phyloP scores from a whole-genome alignment of 2,329 filamentous ascomycete species.

The Phialophora expanda region DNA sequence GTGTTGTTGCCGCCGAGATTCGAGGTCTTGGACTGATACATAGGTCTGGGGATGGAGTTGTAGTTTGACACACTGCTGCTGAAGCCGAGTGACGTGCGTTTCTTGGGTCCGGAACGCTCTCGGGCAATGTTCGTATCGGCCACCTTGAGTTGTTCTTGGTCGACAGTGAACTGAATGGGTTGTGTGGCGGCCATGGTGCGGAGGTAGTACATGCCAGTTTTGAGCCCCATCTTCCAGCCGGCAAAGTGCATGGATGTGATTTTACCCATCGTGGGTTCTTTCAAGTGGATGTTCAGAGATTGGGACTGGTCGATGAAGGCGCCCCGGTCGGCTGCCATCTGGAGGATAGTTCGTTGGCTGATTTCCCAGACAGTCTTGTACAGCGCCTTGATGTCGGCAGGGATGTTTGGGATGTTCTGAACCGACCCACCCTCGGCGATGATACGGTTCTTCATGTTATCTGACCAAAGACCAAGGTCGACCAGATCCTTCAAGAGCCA shows the following conservation, averaged over 20 bases:
- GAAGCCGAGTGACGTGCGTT: conserved; percentile 69
- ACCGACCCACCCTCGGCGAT: conserved; percentile 95
- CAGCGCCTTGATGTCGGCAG: conserved; percentile 89
- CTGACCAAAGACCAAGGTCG: conserved; percentile 96
- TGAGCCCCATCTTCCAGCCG: conserved; percentile 98
- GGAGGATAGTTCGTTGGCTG: conserved; percentile 89
- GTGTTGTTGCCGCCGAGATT: conserved; percentile 45
- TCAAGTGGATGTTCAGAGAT: conserved; percentile 99
- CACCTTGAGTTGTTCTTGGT: conserved; percentile 91
- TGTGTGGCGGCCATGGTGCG: conserved; percentile 95
- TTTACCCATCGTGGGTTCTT: conserved; percentile 99
- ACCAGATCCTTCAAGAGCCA: conserved; percentile 98
- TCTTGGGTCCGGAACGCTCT: conserved; percentile 60
- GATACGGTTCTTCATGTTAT: conserved; percentile 99
- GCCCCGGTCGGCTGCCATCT: conserved; percentile 98
- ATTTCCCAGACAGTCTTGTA: conserved; percentile 99
- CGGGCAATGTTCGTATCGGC: conserved; percentile 78
- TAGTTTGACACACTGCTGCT: conserved; percentile 56
- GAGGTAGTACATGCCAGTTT: conserved; percentile 99
- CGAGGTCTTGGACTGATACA: conserved; percentile 63
- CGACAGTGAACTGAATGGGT: conserved; percentile 98
- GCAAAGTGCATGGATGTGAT: conserved; percentile 99
- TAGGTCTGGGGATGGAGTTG: conserved; percentile 68
- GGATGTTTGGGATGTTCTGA: conserved; percentile 96
- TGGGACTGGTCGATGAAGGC: conserved; percentile 99